These are phyloP conservation scores for Ambrosia trifida DNA, from an alignment of 129 eudicot species.

Conservation along the genomic window DNA sequence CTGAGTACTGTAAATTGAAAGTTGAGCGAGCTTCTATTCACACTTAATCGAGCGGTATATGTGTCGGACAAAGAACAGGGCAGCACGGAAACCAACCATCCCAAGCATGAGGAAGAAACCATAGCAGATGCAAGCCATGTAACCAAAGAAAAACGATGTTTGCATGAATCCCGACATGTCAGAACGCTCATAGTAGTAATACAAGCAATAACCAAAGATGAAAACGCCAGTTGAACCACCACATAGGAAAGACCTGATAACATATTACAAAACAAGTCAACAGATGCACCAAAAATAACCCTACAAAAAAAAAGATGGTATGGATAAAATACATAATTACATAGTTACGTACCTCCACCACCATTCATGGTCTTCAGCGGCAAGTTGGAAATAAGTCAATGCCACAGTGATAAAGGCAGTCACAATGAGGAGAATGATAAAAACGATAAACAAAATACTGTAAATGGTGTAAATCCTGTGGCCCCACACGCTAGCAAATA, in stretches of 20 bases:
- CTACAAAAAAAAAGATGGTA: background rate
- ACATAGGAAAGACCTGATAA: constrained; percentile 14
- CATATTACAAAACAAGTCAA: background rate
- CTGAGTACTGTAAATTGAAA: constrained; percentile 1
- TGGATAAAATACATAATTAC: background rate
- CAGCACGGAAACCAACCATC: constrained; percentile 18
- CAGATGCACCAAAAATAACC: background rate
- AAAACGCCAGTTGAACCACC: constrained; percentile 15
- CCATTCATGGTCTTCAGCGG: constrained; percentile 62
- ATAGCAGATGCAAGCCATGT: constrained; percentile 19
- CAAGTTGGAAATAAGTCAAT: constrained; percentile 77
- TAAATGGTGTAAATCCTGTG: constrained; percentile 73
- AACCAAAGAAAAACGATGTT: constrained; percentile 16
- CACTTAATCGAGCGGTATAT: constrained; percentile 10
- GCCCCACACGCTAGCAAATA: constrained; percentile 82
- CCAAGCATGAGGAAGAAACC: constrained; percentile 19
- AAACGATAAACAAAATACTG: constrained; percentile 61
- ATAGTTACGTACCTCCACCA: constrained; percentile 25
- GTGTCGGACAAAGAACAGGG: constrained; percentile 17
- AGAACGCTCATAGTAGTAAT: background rate
- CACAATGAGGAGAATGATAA: constrained; percentile 63
- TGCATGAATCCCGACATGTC: constrained; percentile 22
- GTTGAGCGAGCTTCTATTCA: constrained; percentile 8
- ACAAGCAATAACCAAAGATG: constrained; percentile 18
- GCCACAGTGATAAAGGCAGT: constrained; percentile 76